Base-by-base conservation (phyloP, 768 basidiomycete species). In the Candolleomyces efflorescens region DNA sequence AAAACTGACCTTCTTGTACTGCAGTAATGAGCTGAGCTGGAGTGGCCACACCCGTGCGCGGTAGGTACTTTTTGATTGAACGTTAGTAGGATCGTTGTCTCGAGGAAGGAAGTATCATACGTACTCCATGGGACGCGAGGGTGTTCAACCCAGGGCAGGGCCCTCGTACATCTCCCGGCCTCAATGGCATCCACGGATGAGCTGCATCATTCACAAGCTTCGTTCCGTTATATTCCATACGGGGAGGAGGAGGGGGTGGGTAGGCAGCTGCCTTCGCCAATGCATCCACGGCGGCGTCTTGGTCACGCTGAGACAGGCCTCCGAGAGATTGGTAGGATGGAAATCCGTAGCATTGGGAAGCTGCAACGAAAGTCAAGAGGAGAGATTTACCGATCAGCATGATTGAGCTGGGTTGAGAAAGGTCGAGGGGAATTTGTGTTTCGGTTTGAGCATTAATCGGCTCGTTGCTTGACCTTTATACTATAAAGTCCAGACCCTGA, bases 271-370 rank as follows among this genome's bases (percentile, higher is more conserved):
- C 47, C 15, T 15, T 17, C 0, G 39, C 4, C 17, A 58, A 53
- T 23, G 17, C 32, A 1, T 44, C 54, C 2, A 63, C 39, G 6
- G 59, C 39, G 15, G 22, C 53, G 17, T 62, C 67, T 44, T 68
- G 50, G 37, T 65, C 62, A 15, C 61, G 59, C 37, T 61, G 54
- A 23, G 63, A 56, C 23, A 69, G 59, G 10, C 68, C 68, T n/a
- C 63, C 67, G 17, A 69, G 61, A 15, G 68, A 68, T 22, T 44
- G 54, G 54, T 69, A 66, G 6, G 61, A 23, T 13, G 68, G 68
- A 51, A 68, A 69, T n/a, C n/a, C n/a, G n/a, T n/a, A n/a, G n/a
- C n/a, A n/a, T n/a, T n/a, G n/a, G n/a, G n/a, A n/a, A n/a, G n/a
- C n/a, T n/a, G n/a, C n/a, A n/a, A n/a, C n/a, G n/a, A n/a, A n/a